phyloP scores from a whole-genome alignment of 2,329 filamentous ascomycete species.

The Beauveria asiatica region DNA sequence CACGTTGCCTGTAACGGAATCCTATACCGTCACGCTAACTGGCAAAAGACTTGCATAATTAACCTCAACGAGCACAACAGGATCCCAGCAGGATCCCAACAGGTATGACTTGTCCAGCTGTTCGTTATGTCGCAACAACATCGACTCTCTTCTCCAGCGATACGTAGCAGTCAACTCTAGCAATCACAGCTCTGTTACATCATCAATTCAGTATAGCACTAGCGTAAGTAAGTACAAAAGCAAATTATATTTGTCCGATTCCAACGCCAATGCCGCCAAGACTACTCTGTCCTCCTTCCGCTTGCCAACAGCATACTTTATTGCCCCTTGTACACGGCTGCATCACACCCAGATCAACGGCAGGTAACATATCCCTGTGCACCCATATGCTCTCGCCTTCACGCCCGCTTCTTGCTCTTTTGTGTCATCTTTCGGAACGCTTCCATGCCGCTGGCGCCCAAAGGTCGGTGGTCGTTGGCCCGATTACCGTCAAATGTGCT shows the following conservation, averaged over 20 bases:
- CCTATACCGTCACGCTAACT: no score
- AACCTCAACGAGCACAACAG: no score
- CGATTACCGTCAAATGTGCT: constrained; percentile 51
- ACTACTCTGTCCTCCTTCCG: background rate
- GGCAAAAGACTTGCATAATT: no score
- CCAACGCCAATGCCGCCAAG: background rate
- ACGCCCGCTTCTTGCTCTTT: constrained; percentile 47
- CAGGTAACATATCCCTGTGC: no score
- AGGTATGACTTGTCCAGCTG: no score
- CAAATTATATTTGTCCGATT: background rate
- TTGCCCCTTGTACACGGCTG: no score
- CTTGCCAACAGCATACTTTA: background rate
- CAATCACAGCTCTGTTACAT: background rate
- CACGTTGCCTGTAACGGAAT: no score
- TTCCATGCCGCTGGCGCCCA: constrained; percentile 55
- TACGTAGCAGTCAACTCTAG: no score
- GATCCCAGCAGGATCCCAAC: no score
- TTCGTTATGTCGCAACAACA: no score
- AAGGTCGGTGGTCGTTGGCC: constrained; percentile 46
- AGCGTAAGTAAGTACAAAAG: background rate
- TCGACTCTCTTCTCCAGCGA: no score
- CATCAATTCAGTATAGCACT: background rate
- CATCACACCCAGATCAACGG: no score
- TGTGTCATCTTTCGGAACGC: constrained; percentile 59
- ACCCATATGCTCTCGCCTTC: background rate